A percentile compares a stretch with the other conserved stretches of the same genome.
These are phyloP conservation scores for Chalciporus piperatus DNA, from an alignment of 768 basidiomycete genomes.

Conservation along the genomic window DNA sequence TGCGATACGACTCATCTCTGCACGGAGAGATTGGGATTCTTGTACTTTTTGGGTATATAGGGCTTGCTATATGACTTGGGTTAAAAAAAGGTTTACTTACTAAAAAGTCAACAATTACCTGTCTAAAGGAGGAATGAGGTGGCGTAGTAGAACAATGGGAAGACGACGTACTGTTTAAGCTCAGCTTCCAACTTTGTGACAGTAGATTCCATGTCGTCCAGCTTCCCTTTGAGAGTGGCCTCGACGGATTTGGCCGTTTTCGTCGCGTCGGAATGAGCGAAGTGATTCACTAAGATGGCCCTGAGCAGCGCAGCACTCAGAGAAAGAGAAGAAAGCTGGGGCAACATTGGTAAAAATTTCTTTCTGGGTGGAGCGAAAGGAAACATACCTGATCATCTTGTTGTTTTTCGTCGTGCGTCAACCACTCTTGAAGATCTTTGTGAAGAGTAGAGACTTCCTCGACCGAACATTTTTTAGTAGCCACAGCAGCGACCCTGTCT, in stretches of 20 bases:
- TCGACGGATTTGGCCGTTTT: constrained; percentile 65
- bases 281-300: constrained; percentile 80
- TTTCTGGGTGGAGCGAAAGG: constrained; percentile 12
- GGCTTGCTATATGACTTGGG: constrained; percentile 43
- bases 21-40: constrained; percentile 65
- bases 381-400: constrained; percentile 60
- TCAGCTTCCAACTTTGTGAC: constrained; percentile 65
- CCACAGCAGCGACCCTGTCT: constrained; percentile 74
- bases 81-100: constrained; percentile 9
- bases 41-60: constrained; percentile 66
- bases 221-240: constrained; percentile 55
- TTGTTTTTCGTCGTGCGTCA: constrained; percentile 54
- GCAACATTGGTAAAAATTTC: constrained; percentile 6
- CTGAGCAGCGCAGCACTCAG: constrained; percentile 77
- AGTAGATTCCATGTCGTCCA: constrained; percentile 61
- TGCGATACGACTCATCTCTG: constrained; percentile 58
- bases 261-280: constrained; percentile 74
- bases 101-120: constrained; percentile 44
- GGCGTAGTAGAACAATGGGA: constrained; percentile 9
- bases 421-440: constrained; percentile 77
- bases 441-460: constrained; percentile 79
- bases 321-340: constrained; percentile 61
- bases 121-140: constrained; percentile 40
- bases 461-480: constrained; percentile 83
- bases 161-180: constrained; percentile 59